Conservation (phyloP, 805 yeast genomes). For the Tetrapisispora iriomotensis region DNA sequence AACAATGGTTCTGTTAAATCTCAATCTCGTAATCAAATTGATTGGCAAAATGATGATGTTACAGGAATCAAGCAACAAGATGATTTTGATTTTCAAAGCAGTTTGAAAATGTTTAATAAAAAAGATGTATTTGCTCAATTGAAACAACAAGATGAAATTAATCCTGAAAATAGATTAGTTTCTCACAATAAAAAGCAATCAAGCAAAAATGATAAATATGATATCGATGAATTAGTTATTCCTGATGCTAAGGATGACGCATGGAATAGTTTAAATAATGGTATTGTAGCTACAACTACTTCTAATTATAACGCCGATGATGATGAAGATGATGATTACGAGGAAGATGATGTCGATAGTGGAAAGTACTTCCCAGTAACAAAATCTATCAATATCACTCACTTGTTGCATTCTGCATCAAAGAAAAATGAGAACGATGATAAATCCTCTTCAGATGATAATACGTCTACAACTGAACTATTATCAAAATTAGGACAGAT, state of each 20-base stretch:
- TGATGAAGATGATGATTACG: constrained; percentile 15
- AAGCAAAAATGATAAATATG: constrained; percentile 38
- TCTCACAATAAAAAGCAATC: constrained; percentile 51
- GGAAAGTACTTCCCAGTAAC: constrained; percentile 25
- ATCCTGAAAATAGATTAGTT: constrained; percentile 55
- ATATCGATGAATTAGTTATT: constrained; percentile 66
- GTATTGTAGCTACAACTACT: constrained; percentile 7
- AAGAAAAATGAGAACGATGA: constrained; percentile 8
- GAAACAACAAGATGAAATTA: constrained; percentile 50
- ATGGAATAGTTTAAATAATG: constrained; percentile 38
- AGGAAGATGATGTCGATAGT: constrained; percentile 12
- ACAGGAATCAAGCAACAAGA: constrained; percentile 37
- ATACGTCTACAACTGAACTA: neutral
- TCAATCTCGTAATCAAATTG: constrained; percentile 20
- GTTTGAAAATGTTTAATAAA: constrained; percentile 75
- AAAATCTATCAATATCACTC: constrained; percentile 29
- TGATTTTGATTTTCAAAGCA: constrained; percentile 82
- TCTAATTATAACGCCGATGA: constrained; percentile 11
- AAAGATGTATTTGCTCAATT: constrained; percentile 69
- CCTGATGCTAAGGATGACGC: constrained; percentile 37
- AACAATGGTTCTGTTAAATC: constrained; percentile 1
- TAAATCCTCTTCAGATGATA: constrained; percentile 3
- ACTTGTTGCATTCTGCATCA: constrained; percentile 24
- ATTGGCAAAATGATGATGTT: constrained; percentile 43
- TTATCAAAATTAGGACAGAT: constrained; percentile 17